phyloP scores from a whole-genome alignment of 345 rosid species.

The Citrus hindsii region DNA sequence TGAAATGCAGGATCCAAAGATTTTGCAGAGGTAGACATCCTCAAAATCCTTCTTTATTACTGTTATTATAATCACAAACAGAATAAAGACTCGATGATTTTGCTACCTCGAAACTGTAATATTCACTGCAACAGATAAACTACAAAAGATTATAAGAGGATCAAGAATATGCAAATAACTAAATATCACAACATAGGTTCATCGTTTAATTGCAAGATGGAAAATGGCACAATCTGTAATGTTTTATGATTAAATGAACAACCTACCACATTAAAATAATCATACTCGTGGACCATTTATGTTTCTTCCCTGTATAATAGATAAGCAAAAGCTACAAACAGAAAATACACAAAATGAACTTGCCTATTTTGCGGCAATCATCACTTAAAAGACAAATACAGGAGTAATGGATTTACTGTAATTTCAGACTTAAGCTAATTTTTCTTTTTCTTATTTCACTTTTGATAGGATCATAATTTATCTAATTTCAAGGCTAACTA shows the following conservation, averaged over 20 bases:
- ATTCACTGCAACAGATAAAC: slow-evolving; percentile 17
- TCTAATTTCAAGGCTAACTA: slow-evolving; percentile 3
- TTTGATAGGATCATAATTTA: not conserved
- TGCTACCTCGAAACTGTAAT: slow-evolving; percentile 10
- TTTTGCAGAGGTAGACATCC: slow-evolving; percentile 81
- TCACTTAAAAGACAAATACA: not conserved
- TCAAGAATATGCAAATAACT: not conserved
- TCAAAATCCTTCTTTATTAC: slow-evolving; percentile 16
- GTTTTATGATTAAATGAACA: not conserved
- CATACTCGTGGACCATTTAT: not conserved
- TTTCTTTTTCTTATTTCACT: not conserved
- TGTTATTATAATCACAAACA: not conserved
- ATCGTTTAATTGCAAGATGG: not conserved
- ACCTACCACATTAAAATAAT: not conserved
- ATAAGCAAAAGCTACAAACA: slow-evolving; percentile 1
- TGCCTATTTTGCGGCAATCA: not conserved
- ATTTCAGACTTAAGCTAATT: not conserved
- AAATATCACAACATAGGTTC: not conserved
- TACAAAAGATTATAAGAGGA: not conserved
- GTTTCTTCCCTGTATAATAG: not conserved
- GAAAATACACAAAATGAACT: not conserved
- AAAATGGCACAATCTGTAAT: not conserved
- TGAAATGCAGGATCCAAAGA: slow-evolving; percentile 92
- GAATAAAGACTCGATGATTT: slow-evolving; percentile 3
- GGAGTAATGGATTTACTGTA: not conserved